Conservation (phyloP, 2,329 filamentous ascomycete genomes). For the Scortechinia acanthostroma region DNA sequence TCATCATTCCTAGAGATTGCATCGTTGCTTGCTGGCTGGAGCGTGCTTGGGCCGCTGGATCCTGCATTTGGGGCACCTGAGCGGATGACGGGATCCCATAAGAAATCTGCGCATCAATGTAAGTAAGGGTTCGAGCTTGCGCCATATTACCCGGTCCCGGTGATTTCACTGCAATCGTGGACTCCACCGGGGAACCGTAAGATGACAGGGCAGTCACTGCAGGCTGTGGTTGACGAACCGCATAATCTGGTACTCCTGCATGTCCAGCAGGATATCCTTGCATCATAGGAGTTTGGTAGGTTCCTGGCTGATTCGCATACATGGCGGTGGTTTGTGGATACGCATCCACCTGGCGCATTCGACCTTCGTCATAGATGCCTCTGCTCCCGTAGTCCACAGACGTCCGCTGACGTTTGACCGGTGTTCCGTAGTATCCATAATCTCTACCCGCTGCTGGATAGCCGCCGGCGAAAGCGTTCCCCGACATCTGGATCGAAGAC, state of each 20-base stretch:
- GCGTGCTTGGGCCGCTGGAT: constrained; percentile 20
- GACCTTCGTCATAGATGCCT: constrained; percentile 19
- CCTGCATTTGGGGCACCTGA: constrained; percentile 21
- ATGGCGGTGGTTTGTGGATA: constrained; percentile 21
- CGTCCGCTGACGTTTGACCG: constrained; percentile 26
- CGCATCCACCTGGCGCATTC: constrained; percentile 24
- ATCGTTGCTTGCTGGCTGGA: constrained; percentile 22
- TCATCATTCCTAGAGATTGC: constrained; percentile 20
- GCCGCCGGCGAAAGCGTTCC: constrained; percentile 24
- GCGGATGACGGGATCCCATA: constrained; percentile 20
- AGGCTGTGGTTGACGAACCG: constrained; percentile 16
- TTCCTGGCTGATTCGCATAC: constrained; percentile 16
- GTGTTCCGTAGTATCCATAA: constrained; percentile 17
- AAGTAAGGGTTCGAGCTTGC: background rate
- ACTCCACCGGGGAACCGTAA: constrained; percentile 9
- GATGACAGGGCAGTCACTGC: constrained; percentile 7
- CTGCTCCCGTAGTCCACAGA: constrained; percentile 24
- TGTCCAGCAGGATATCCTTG: constrained; percentile 21
- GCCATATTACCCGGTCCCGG: constrained; percentile 9
- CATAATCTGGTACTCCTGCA: constrained; percentile 20
- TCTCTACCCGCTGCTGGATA: constrained; percentile 21
- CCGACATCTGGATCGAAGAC: constrained; percentile 11
- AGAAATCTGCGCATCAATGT: constrained; percentile 16
- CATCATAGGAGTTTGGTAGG: constrained; percentile 22
- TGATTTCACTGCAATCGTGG: constrained; percentile 11